Base-by-base conservation (phyloP, 148 eudicot genomes). In the Silene latifolia region DNA sequence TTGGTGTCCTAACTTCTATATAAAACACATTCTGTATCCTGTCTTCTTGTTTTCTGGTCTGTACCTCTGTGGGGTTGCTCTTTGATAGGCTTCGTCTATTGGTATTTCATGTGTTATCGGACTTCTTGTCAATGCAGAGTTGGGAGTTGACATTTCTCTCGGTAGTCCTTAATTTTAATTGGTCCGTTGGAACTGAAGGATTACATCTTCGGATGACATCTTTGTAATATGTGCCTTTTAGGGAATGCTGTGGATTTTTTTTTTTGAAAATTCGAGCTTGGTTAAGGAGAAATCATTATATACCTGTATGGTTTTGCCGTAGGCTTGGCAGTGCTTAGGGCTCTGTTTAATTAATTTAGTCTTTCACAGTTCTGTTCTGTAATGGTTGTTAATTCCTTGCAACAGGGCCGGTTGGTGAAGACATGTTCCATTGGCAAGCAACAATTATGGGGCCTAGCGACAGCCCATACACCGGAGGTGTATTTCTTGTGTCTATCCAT, bases 381-480 rank as follows among this genome's bases (percentile, higher is more conserved):
- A 14, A 67, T 42, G 4, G 5, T 51, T 48, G 15, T 21, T 21
- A 14, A 20, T 20, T 25, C 10, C 1, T 63, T 24, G 44, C n/a
- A 7, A 72, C 68, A 80, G 83, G 83, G 57, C 83, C 83, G 32
- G 83, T 80, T 51, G 83, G 83, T 13, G 83, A 80, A 76, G 83
- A 80, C 67, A 71, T 75, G 79, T 80, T 80, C 78, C 82, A 80
- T 66, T 80, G 82, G 82, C 82, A 80, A 80, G 83, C 83, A 76
- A 80, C 83, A 46, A 80, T 80, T 64, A 80, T 80, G 83, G 83
- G 83, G 25, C 83, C 83, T 59, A 3, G 73, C 58, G 83, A 80
- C 24, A 80, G 83, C 73, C 83, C 83, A 0, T 80, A 80, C 63
- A 58, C 79, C 7, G 83, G 83, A 65, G 83, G 83, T 66, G 83